Conservation (phyloP, 768 basidiomycete species). For the Crucibulum laeve region DNA sequence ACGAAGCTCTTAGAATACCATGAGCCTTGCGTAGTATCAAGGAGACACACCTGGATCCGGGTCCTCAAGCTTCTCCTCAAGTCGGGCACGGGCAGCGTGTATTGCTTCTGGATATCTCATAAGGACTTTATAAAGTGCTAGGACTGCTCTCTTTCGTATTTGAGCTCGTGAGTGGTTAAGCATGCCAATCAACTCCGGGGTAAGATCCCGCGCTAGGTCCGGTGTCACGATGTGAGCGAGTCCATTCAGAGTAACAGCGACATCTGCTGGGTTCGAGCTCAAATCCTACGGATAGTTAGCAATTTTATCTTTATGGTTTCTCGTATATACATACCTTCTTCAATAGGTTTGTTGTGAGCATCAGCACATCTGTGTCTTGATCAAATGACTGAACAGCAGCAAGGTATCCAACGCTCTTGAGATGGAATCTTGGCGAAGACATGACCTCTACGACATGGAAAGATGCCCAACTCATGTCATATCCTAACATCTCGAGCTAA, state of each 20-base stretch:
- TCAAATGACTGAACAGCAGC: slow-evolving; percentile 89
- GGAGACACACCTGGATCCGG: slow-evolving; percentile 54
- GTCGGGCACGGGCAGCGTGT: slow-evolving; percentile 55
- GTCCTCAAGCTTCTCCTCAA: slow-evolving; percentile 82
- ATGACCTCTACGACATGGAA: slow-evolving; percentile 98
- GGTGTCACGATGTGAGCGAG: slow-evolving; percentile 79
- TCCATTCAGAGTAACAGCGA: slow-evolving; percentile 76
- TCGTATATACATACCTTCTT: slow-evolving; percentile 68
- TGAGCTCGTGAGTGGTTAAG: slow-evolving; percentile 85
- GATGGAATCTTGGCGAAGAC: slow-evolving; percentile 86
- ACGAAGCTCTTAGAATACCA: background rate
- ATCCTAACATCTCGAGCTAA: slow-evolving; percentile 96
- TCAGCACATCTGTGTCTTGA: slow-evolving; percentile 93
- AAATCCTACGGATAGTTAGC: slow-evolving; percentile 55
- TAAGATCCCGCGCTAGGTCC: slow-evolving; percentile 88
- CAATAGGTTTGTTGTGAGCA: slow-evolving; percentile 92
- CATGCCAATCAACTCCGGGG: slow-evolving; percentile 80
- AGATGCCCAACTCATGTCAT: slow-evolving; percentile 92
- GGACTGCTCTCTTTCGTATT: slow-evolving; percentile 87
- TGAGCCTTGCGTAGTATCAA: background rate
- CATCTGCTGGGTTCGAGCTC: slow-evolving; percentile 68
- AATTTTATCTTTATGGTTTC: slow-evolving; percentile 15
- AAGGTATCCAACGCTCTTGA: slow-evolving; percentile 95
- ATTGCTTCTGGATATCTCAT: slow-evolving; percentile 80
- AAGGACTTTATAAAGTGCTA: slow-evolving; percentile 78